phyloP scores from a whole-genome alignment of 768 basidiomycete genomes.

The Auricularia sp. region DNA sequence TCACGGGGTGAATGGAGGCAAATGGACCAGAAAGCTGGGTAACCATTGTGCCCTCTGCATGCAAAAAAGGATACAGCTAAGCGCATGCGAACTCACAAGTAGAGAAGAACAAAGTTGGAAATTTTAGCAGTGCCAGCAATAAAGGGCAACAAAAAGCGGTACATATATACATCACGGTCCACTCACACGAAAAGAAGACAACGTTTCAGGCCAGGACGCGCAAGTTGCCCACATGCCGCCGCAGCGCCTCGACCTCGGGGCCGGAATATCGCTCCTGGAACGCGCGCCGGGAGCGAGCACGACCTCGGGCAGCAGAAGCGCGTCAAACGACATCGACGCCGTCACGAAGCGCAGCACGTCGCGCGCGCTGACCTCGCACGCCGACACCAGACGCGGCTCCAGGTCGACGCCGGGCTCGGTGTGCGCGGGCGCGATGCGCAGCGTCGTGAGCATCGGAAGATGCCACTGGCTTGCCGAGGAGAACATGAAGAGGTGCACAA shows the following conservation, averaged over 20 bases:
- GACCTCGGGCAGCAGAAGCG: neutral
- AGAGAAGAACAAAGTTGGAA: too few relatives aligned
- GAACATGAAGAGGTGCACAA: neutral
- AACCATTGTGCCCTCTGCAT: too few relatives aligned
- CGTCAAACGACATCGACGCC: neutral
- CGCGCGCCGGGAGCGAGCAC: neutral
- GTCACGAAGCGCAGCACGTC: neutral
- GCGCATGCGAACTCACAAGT: too few relatives aligned
- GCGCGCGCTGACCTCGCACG: neutral
- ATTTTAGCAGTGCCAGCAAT: too few relatives aligned
- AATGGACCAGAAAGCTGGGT: too few relatives aligned
- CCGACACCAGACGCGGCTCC: neutral
- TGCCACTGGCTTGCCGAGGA: neutral
- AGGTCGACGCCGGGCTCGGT: neutral
- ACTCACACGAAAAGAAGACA: too few relatives aligned
- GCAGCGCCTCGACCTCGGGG: neutral
- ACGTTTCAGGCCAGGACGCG: too few relatives aligned
- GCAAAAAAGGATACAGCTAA: too few relatives aligned
- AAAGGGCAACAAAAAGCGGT: too few relatives aligned
- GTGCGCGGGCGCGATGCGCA: neutral
- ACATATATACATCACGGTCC: too few relatives aligned
- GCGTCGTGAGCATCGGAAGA: neutral
- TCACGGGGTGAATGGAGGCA: too few relatives aligned
- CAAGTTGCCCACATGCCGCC: neutral
- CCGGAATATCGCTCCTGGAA: neutral